Evolutionary conservation across 106 monocot genomes (phyloP), one percentile per base, ranked within the genome.

Genomic region (Dioscorea alata): DNA sequence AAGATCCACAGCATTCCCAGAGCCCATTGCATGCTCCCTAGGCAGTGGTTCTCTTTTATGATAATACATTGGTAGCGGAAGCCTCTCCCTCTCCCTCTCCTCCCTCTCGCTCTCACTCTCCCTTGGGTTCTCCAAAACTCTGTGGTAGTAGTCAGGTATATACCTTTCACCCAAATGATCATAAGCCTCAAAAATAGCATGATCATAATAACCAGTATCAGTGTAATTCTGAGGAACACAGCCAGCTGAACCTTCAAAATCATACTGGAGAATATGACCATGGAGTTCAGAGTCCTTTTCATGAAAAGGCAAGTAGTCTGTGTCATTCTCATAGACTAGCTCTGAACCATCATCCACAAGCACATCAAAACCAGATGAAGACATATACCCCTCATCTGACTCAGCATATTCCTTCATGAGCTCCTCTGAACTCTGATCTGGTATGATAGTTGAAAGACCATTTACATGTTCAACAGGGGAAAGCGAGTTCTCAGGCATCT

Each of bases 281-380:
- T 62, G 61, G 20, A 57, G 72, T 59, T 86, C 66, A 23, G 78
- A 64, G 22, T 76, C 78, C 21, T 59, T 60, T 34, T 77, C 74
- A n/a, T 65, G 79, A 31, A 48, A 67, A 35, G 74, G 59, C 28
- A 69, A 57, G 48, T 82, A 74, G 20, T 76, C 79, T 50, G 21
- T 60, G 64, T 87, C 77, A 54, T 80, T 77, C 23, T 77, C 76
- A 65, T 74, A 74, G 21, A 60, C 72, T 52, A 76, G 82, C 28
- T 82, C 61, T 19, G 79, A 73, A 1, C 69, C 82, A 71, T 72
- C 73, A 76, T 76, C 82, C 18, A 76, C 79, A 61, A 86, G 82
- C 14, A 86, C 86, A 67, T 86, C 82, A 74, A 86, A 82, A 33
- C 82, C 82, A 6, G 86, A 79, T 23, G 86, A 86, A 19, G 82